Conservation (phyloP, 2,329 filamentous ascomycete species). For the Apiospora rasikravindrae region DNA sequence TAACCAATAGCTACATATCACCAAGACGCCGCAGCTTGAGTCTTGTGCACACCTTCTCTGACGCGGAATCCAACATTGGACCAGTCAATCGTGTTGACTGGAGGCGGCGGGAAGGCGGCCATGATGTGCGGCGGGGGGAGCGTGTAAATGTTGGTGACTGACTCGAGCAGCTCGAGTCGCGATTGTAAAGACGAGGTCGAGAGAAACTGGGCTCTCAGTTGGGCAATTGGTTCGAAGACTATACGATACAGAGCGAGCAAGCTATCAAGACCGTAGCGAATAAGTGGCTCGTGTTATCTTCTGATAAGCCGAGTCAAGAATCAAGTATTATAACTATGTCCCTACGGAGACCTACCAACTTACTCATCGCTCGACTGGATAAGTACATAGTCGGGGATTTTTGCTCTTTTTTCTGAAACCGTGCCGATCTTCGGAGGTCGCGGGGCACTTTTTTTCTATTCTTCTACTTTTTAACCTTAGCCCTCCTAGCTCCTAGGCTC, state of each 20-base stretch:
- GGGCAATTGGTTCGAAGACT: neutral
- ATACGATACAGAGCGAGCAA: neutral
- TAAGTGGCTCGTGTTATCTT: neutral
- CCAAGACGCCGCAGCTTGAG: neutral
- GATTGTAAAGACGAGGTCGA: neutral
- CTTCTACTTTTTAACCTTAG: neutral
- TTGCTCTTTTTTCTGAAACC: neutral
- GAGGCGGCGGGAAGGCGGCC: conserved; percentile 71
- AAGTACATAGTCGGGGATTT: neutral
- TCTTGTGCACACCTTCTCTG: conserved; percentile 71
- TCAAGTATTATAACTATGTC: neutral
- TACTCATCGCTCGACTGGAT: neutral
- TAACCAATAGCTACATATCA: neutral
- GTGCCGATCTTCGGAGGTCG: conserved; percentile 12
- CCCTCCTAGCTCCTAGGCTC: too few relatives aligned
- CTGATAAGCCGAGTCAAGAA: neutral
- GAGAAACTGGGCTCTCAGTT: neutral
- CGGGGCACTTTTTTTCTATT: neutral
- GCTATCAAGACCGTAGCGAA: neutral
- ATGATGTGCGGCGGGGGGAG: neutral
- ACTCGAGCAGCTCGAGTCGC: neutral
- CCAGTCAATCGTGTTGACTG: conserved; percentile 89
- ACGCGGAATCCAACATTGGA: conserved; percentile 90
- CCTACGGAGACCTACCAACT: neutral
- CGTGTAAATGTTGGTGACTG: neutral